These are phyloP conservation scores for Plasmodium gaboni DNA, from an alignment of 169 alveolate species.

Conservation along the genomic window DNA sequence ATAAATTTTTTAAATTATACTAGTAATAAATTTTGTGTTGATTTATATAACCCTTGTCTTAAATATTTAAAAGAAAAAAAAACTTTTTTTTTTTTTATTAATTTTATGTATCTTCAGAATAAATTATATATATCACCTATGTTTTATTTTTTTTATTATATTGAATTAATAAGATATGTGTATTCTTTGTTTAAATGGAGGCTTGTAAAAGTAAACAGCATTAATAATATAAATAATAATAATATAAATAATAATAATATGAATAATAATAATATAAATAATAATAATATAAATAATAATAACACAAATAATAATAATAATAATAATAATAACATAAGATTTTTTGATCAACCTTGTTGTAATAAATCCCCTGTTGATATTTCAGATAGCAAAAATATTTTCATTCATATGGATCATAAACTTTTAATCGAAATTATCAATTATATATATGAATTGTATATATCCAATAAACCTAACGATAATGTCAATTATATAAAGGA, in stretches of 20 bases:
- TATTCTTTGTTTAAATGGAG: background rate
- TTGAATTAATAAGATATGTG: constrained; percentile 11
- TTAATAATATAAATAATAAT: background rate
- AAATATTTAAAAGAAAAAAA: background rate
- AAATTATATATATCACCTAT: constrained; percentile 1
- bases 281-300: background rate
- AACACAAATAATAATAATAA: background rate
- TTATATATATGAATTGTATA: constrained; percentile 3
- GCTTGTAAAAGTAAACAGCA: background rate
- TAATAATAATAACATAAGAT: background rate
- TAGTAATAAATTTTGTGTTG: background rate
- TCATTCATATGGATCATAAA: constrained; percentile 4
- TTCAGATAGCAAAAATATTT: background rate
- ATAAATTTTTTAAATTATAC: background rate
- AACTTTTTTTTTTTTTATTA: background rate
- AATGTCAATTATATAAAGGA: constrained; percentile 5
- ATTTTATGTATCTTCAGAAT: constrained; percentile 22
- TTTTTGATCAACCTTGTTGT: background rate
- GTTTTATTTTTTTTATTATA: constrained; percentile 27
- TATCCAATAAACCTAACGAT: background rate
- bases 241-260: background rate
- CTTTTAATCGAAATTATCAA: constrained; percentile 2
- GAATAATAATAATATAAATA: background rate
- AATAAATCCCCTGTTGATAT: too few relatives aligned
- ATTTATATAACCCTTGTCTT: too few relatives aligned